Evolutionary conservation across 768 basidiomycete species (phyloP), one percentile per base, ranked within the genome.

Genomic region (Phaeotremella skinneri): DNA sequence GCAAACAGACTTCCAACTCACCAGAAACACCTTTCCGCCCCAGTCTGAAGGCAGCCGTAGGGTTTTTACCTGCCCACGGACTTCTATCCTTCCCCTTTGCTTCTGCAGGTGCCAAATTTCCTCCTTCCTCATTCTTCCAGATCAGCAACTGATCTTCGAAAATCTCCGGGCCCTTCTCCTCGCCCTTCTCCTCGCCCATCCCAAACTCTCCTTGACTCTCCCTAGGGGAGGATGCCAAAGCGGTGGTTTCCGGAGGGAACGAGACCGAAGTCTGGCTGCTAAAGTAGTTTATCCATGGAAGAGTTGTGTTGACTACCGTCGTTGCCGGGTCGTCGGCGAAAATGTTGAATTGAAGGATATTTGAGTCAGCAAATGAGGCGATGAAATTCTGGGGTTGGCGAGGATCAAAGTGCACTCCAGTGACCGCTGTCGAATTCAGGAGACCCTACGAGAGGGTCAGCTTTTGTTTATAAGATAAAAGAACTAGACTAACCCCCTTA

Each of bases 71-170:
- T 2, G 67, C 75, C 69, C 72, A 76, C 2, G 59, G 58, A 56
- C 56, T 63, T 52, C 59, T 61, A 54, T 58, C 59, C 41, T 58
- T 54, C 26, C 58, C 58, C 52, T 65, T 63, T 21, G 43, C 34
- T 21, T 47, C 31, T 58, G 37, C 26, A 39, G 25, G 11, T 45
- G 6, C 21, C 25, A 17, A 55, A 39, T 26, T 58, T 43, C 39
- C 61, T 53, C 61, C 69, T 34, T 74, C 72, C 30, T 74, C 68
- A 49, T 78, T 78, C 58, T 68, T 69, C 77, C 77, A 78, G 5
- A 64, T 61, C 55, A 70, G 61, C 62, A 78, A 45, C 11, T 48
- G 31, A 48, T 66, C 64, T 9, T 58, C 58, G 30, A 16, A 29
- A 27, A 52, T 27, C 5, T 49, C 25, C 16, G 23, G 11, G n/a